Conservation (phyloP, 768 basidiomycete genomes). For the Galerina marginata region DNA sequence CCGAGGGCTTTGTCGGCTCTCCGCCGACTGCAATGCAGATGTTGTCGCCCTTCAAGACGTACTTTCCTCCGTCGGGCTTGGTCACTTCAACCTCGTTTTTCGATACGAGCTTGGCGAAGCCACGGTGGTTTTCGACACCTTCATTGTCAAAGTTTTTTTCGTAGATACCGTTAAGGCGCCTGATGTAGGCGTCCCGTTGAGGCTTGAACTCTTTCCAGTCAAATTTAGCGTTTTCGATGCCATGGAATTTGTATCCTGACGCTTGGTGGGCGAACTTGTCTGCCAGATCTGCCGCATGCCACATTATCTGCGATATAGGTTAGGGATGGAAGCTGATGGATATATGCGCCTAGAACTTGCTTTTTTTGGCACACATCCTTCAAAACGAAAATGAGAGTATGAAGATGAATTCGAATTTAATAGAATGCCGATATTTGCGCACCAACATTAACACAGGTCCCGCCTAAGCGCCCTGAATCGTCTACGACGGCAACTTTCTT, state of each 20-base stretch:
- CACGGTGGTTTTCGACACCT: slow-evolving; percentile 85
- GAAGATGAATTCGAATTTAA: neutral
- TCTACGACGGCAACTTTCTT: slow-evolving; percentile 94
- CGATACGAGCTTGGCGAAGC: slow-evolving; percentile 75
- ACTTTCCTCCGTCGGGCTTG: slow-evolving; percentile 66
- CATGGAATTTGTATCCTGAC: slow-evolving; percentile 74
- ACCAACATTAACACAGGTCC: slow-evolving; percentile 99
- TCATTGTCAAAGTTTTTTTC: slow-evolving; percentile 88
- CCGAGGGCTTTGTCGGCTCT: slow-evolving; percentile 76
- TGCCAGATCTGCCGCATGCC: slow-evolving; percentile 91
- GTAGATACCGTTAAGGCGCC: slow-evolving; percentile 88
- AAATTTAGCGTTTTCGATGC: slow-evolving; percentile 65
- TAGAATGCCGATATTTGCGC: slow-evolving; percentile 34
- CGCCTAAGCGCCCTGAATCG: slow-evolving; percentile 74
- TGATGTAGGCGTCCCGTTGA: slow-evolving; percentile 95
- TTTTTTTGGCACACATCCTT: slow-evolving; percentile 98
- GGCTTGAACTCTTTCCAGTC: slow-evolving; percentile 92
- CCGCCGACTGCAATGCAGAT: slow-evolving; percentile 91
- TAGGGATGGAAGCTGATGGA: neutral
- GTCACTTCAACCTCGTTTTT: slow-evolving; percentile 76
- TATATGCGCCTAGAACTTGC: slow-evolving; percentile 39
- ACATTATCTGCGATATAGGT: slow-evolving; percentile 78
- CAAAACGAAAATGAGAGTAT: slow-evolving; percentile 1
- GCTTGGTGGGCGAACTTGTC: slow-evolving; percentile 83
- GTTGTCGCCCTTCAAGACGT: slow-evolving; percentile 75